These are phyloP conservation scores for Sporothrix schenckii DNA, from an alignment of 2,329 filamentous ascomycete species.

Conservation along the genomic window DNA sequence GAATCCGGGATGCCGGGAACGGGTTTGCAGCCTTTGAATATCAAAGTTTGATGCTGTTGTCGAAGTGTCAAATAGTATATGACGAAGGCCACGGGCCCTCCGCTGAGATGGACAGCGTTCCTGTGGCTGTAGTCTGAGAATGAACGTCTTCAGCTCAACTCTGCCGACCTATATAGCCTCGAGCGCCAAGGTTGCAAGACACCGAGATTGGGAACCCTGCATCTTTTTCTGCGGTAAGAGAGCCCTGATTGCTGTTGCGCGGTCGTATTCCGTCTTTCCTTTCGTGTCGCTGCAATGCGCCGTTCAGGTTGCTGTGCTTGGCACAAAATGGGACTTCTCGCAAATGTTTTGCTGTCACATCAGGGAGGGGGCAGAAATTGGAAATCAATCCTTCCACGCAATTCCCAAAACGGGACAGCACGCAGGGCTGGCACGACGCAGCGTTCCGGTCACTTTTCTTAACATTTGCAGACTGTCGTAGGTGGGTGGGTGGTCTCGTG, in stretches of 20 bases:
- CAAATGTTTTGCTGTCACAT: background rate
- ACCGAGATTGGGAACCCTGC: conserved; percentile 15
- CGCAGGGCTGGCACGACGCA: background rate
- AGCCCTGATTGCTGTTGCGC: background rate
- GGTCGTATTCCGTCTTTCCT: background rate
- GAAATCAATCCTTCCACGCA: conserved; percentile 2
- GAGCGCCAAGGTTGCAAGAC: conserved; percentile 15
- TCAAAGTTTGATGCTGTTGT: background rate
- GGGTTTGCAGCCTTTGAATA: background rate
- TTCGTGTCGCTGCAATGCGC: background rate
- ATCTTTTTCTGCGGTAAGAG: background rate
- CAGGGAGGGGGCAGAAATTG: conserved; percentile 1
- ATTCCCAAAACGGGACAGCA: background rate
- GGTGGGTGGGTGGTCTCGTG: conserved; percentile 17
- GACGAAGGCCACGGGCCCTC: no score
- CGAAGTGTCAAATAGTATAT: background rate
- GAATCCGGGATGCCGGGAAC: background rate
- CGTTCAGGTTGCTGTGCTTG: background rate
- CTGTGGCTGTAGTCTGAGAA: background rate
- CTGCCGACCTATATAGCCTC: conserved; percentile 19
- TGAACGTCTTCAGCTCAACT: conserved; percentile 12
- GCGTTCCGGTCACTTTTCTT: background rate
- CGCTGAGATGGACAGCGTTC: no score
- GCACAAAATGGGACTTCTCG: background rate
- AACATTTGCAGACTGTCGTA: background rate